Evolutionary conservation across 2,329 filamentous ascomycete genomes (phyloP).

Genomic region (Neurospora crassa): DNA sequence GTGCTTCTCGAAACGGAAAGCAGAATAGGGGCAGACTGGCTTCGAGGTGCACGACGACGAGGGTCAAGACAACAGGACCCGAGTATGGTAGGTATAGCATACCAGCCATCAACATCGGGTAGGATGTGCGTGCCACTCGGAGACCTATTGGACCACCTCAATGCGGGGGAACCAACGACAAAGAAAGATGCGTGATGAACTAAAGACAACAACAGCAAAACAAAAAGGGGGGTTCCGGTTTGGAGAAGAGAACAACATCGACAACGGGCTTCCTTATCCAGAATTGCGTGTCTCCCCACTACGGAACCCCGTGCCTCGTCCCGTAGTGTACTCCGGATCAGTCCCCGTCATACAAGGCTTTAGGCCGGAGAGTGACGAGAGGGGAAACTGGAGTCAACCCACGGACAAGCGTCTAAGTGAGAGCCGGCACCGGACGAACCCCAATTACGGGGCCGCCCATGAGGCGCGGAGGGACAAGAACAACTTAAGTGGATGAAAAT

Average conservation of each 20-base stretch:
- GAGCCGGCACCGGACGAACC: slow-evolving; percentile 11
- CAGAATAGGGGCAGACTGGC: not conserved
- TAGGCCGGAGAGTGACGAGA: not conserved
- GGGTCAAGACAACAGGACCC: not conserved
- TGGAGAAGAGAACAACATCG: not conserved
- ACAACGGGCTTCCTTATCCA: not conserved
- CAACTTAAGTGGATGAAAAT: not conserved
- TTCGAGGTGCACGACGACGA: not conserved
- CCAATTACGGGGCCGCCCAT: slow-evolving; percentile 9
- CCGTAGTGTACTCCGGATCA: not conserved
- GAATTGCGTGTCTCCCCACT: not conserved
- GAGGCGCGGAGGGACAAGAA: not conserved
- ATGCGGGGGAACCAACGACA: not conserved
- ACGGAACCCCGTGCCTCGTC: not conserved
- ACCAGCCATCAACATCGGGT: not conserved
- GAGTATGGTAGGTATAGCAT: not conserved
- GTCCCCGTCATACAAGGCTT: not conserved
- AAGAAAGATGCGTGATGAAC: not conserved
- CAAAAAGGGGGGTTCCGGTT: not conserved
- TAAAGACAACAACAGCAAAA: not conserved
- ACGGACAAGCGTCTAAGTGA: not conserved
- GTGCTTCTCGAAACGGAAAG: not conserved
- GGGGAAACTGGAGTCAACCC: not conserved
- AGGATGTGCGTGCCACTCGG: not conserved
- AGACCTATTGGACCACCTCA: not conserved